A percentile compares a stretch with the other conserved stretches of the same genome.
phyloP scores from a whole-genome alignment of 805 yeast species.

The Saturnispora sanitii region DNA sequence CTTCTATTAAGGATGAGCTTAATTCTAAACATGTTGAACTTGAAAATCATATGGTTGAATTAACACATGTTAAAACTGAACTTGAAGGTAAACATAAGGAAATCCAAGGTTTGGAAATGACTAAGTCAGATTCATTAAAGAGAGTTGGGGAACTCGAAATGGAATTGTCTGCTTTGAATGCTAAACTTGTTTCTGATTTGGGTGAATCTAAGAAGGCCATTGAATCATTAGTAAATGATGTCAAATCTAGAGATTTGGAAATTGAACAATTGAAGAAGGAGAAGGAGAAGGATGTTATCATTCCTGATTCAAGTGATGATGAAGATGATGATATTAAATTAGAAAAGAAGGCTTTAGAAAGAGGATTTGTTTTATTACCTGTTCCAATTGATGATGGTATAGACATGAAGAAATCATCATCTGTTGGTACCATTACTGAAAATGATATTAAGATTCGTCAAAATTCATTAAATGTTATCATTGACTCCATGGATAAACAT shows the following conservation, averaged over 20 bases:
- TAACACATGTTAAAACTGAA: background rate
- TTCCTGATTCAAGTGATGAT: background rate
- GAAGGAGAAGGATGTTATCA: background rate
- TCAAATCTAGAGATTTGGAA: background rate
- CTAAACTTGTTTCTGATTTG: background rate
- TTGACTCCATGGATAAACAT: constrained; percentile 13
- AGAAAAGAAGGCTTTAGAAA: constrained; percentile 1
- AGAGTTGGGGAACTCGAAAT: background rate
- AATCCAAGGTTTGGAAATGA: background rate
- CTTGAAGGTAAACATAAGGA: constrained; percentile 2
- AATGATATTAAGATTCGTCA: constrained; percentile 2
- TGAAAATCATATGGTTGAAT: constrained; percentile 1
- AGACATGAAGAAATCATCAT: constrained; percentile 2
- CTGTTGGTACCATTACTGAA: constrained; percentile 11
- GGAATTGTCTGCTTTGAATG: constrained; percentile 1
- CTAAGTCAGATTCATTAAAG: background rate
- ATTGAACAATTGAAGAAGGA: background rate
- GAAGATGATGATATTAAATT: constrained; percentile 1
- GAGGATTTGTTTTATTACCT: constrained; percentile 7
- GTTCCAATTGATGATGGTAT: background rate
- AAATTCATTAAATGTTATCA: constrained; percentile 24
- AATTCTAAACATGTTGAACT: constrained; percentile 2
- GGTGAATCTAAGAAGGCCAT: background rate
- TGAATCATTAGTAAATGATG: background rate
- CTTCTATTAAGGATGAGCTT: background rate